Percentiles rank a stretch among this genome's conserved stretches.
Evolutionary conservation across 2,329 filamentous ascomycete species (phyloP).

Genomic region (Exophiala dermatitidis): DNA sequence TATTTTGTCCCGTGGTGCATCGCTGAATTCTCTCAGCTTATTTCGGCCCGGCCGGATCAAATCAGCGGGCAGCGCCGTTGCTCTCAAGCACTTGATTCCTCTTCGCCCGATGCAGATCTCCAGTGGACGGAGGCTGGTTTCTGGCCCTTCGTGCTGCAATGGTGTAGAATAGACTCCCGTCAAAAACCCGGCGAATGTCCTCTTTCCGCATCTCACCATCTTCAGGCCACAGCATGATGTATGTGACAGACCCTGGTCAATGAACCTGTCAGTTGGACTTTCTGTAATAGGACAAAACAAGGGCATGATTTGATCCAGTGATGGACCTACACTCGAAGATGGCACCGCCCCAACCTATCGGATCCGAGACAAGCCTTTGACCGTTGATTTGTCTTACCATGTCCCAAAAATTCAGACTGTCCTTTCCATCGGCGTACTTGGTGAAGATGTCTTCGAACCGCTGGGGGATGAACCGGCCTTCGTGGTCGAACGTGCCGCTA

Average conservation of each 20-base stretch:
- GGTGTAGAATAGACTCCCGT: constrained; percentile 19
- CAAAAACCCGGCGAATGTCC: constrained; percentile 28
- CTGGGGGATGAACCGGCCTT: constrained; percentile 42
- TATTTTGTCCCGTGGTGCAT: no score
- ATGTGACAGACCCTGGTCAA: constrained; percentile 25
- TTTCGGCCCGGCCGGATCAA: not conserved
- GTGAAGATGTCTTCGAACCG: constrained; percentile 44
- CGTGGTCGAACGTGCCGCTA: constrained; percentile 39
- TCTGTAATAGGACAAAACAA: not conserved
- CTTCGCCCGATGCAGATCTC: not conserved
- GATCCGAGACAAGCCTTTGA: not conserved
- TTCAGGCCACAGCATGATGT: constrained; percentile 29
- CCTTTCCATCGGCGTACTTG: constrained; percentile 39
- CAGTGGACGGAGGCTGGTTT: not conserved
- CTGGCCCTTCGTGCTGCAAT: not conserved
- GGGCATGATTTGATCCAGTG: not conserved
- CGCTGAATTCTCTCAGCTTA: no score
- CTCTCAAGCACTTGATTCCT: not conserved
- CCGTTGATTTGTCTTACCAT: not conserved
- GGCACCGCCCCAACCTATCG: constrained; percentile 32
- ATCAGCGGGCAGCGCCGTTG: not conserved
- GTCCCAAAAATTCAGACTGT: constrained; percentile 37
- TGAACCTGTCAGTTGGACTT: not conserved
- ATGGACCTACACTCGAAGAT: constrained; percentile 37
- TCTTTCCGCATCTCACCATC: constrained; percentile 30